A percentile compares a stretch with the other conserved stretches of the same genome.
Conservation (phyloP, 73 alveolate species). For the Durusdinium trenchii region DNA sequence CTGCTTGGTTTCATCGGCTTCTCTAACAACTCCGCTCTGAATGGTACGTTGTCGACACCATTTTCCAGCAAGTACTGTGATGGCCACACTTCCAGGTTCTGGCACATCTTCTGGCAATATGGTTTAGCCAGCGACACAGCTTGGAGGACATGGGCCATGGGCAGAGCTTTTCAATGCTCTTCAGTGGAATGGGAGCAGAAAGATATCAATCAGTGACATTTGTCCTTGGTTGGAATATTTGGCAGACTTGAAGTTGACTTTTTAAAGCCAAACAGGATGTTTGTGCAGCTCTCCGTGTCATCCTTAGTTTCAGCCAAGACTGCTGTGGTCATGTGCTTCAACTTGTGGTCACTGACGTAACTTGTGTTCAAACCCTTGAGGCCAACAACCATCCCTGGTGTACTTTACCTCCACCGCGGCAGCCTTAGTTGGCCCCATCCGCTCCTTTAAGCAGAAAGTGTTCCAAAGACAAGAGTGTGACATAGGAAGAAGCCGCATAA, state of each 20-base stretch:
- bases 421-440: neutral
- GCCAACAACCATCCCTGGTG: constrained; percentile 54
- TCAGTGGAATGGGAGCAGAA: neutral
- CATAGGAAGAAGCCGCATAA: neutral
- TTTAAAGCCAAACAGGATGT: neutral
- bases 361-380: neutral
- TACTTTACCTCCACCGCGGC: constrained; percentile 61
- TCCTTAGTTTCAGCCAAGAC: neutral
- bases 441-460: neutral
- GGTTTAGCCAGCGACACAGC: constrained; percentile 93
- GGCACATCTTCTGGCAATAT: constrained; percentile 71
- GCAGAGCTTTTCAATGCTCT: neutral
- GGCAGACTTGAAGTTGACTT: neutral
- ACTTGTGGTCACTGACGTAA: neutral
- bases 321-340: neutral
- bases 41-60: too few relatives aligned
- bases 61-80: too few relatives aligned
- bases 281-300: neutral
- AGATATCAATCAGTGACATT: neutral
- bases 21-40: too few relatives aligned
- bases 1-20: too few relatives aligned
- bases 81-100: constrained; percentile 17
- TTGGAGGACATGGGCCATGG: constrained; percentile 78
- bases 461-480: neutral
- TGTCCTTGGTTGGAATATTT: neutral